Evolutionary conservation across 176 grass and related monocot species (phyloP), one percentile per base, ranked within the genome.

Genomic region (Calamus simplicifolius): DNA sequence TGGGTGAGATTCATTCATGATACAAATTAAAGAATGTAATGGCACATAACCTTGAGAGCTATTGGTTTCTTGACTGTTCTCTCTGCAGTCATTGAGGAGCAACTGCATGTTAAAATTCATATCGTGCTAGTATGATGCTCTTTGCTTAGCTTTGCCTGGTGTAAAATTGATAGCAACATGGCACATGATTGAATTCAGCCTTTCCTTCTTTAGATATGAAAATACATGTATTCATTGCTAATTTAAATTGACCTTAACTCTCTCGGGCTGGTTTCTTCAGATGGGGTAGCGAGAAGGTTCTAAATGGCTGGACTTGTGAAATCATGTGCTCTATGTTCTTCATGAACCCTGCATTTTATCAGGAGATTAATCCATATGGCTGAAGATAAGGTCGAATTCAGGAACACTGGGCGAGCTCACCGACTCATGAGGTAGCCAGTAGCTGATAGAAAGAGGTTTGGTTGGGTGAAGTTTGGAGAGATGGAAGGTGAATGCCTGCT

Each of bases 401-500:
- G 93, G 8, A 97, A 97, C 17, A 97, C 93, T 0, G 93, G 93
- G 3, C 93, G 84, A 4, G 93, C 88, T 19, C 93, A 97, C 60
- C 87, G 87, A 1, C 72, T 97, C 35, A 97, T 87, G 31, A 67
- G 93, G 54, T 87, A 97, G 29, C 84, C 93, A 0, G 93, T 88
- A 2, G 81, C 78, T 0, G 93, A 98, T 78, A 66, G 84, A 55
- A 98, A 88, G 30, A 76, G 86, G 52, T 96, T 90, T 21, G 86
- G 91, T 3, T 86, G 91, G 19, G 86, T 96, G 12, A 96, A 96
- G 54, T 96, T 96, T 19, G 86, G 91, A 52, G 91, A 96, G 52
- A 96, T 96, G 91, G 91, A 96, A 61, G 70, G 86, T 0, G 91
- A 96, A 61, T 90, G 83, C 67, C 80, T 96, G 19, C 86, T 96